Evolutionary conservation across 352 stramenopile species (phyloP).

Genomic region (Globisporangium middletonii): DNA sequence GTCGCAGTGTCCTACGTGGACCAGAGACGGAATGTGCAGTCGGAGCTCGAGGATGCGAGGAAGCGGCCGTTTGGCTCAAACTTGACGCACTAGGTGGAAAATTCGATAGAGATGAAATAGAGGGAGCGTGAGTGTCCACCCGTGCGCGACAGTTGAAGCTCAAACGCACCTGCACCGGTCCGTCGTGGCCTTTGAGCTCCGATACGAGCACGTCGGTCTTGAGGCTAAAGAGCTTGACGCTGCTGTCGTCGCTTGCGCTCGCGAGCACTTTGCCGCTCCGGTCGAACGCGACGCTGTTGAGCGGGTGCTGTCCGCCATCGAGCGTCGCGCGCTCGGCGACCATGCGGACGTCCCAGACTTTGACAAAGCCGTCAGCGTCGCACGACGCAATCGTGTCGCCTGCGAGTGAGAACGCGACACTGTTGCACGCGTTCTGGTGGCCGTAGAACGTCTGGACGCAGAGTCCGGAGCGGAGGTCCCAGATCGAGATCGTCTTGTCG

Average conservation of each 20-base stretch:
- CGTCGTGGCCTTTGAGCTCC: constrained; percentile 89
- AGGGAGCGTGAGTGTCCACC: constrained; percentile 8
- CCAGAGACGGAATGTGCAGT: constrained; percentile 93
- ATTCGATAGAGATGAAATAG: constrained; percentile 18
- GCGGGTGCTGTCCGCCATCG: constrained; percentile 80
- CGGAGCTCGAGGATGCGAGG: constrained; percentile 88
- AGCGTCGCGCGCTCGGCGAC: constrained; percentile 87
- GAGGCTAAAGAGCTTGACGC: constrained; percentile 87
- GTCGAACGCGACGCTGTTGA: constrained; percentile 91
- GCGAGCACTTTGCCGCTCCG: constrained; percentile 80
- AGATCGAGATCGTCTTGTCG: constrained; percentile 95
- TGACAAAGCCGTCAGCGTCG: constrained; percentile 92
- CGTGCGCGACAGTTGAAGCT: not conserved
- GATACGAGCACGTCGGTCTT: constrained; percentile 55
- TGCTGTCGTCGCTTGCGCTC: constrained; percentile 87
- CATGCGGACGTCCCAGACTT: constrained; percentile 95
- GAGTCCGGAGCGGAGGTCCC: constrained; percentile 90
- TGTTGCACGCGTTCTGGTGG: constrained; percentile 93
- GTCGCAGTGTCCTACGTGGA: constrained; percentile 24
- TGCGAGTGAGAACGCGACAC: constrained; percentile 77
- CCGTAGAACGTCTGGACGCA: constrained; percentile 94
- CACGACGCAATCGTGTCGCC: constrained; percentile 90
- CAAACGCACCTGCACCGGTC: constrained; percentile 85
- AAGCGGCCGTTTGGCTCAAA: constrained; percentile 88
- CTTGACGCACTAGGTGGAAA: constrained; percentile 63